Evolutionary conservation across 2,329 filamentous ascomycete species (phyloP).

Genomic region (Ascocoryne sarcoides): DNA sequence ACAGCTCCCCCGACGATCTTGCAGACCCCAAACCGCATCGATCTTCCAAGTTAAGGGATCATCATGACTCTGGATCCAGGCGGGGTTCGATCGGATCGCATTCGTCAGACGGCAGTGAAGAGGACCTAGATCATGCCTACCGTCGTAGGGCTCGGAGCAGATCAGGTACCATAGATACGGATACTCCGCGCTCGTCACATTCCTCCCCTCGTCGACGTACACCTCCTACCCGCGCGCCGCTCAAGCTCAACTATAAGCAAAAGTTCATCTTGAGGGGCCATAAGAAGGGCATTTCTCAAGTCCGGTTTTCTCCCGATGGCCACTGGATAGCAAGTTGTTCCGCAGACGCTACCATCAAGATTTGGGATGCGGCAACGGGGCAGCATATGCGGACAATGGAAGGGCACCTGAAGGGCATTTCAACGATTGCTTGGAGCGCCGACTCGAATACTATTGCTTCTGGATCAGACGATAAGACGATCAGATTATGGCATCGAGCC

Average conservation of each 20-base stretch:
- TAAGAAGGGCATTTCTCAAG: slow-evolving; percentile 68
- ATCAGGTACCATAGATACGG: slow-evolving; percentile 18
- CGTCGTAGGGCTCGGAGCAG: slow-evolving; percentile 15
- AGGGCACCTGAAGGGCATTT: slow-evolving; percentile 87
- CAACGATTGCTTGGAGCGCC: slow-evolving; percentile 87
- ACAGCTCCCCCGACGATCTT: slow-evolving; percentile 39
- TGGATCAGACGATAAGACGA: slow-evolving; percentile 92
- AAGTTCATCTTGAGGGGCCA: slow-evolving; percentile 70
- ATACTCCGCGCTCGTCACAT: slow-evolving; percentile 20
- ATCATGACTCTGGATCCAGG: slow-evolving; percentile 16
- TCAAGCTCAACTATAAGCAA: slow-evolving; percentile 36
- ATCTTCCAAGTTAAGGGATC: slow-evolving; percentile 25
- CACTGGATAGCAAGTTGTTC: slow-evolving; percentile 84
- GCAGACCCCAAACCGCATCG: slow-evolving; percentile 27
- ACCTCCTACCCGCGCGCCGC: slow-evolving; percentile 17
- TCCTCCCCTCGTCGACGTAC: slow-evolving; percentile 16
- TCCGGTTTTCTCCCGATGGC: slow-evolving; percentile 86
- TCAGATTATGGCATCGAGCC: slow-evolving; percentile 78
- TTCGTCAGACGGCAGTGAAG: slow-evolving; percentile 21
- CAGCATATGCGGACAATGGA: slow-evolving; percentile 79
- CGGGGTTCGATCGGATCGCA: slow-evolving; percentile 20
- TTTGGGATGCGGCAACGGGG: slow-evolving; percentile 78
- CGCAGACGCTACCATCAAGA: slow-evolving; percentile 81
- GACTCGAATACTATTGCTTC: slow-evolving; percentile 82
- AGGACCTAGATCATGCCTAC: slow-evolving; percentile 25